A percentile compares a stretch with the other conserved stretches of the same genome.
These are phyloP conservation scores for Yamadazyma takamatsuzukensis DNA, from an alignment of 805 yeast species.

Conservation along the genomic window DNA sequence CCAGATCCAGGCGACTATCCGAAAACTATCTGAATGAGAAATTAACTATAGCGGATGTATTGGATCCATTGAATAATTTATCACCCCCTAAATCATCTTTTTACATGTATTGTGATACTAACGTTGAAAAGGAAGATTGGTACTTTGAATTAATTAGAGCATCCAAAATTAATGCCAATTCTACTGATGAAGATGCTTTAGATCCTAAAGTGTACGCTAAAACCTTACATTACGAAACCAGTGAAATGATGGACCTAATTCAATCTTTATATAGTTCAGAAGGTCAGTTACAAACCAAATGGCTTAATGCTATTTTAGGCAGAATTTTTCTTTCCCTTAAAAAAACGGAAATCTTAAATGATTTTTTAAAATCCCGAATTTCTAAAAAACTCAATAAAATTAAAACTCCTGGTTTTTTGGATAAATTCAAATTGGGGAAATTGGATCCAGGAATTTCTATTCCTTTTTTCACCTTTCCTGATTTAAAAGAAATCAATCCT, in stretches of 20 bases:
- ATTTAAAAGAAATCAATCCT: slow-evolving; percentile 63
- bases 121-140: slow-evolving; percentile 88
- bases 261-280: slow-evolving; percentile 78
- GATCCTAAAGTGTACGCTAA: slow-evolving; percentile 69
- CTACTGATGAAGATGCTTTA: no score
- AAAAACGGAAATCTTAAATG: slow-evolving; percentile 62
- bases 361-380: slow-evolving; percentile 54
- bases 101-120: slow-evolving; percentile 72
- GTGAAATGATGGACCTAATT: slow-evolving; percentile 68
- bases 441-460: slow-evolving; percentile 76
- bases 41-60: slow-evolving; percentile 22
- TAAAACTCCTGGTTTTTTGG: slow-evolving; percentile 83
- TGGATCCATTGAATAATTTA: slow-evolving; percentile 17
- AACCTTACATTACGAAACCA: slow-evolving; percentile 67
- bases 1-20: slow-evolving; percentile 18
- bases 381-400: slow-evolving; percentile 72
- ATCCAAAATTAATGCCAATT: slow-evolving; percentile 48
- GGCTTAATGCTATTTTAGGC: slow-evolving; percentile 89
- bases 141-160: slow-evolving; percentile 83
- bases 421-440: slow-evolving; percentile 70
- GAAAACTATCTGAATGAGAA: slow-evolving; percentile 14
- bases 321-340: slow-evolving; percentile 76
- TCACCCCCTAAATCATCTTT: slow-evolving; percentile 38
- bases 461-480: slow-evolving; percentile 75
- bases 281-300: slow-evolving; percentile 76